These are phyloP conservation scores for Iris pallida DNA, from an alignment of 116 monocot genomes.

Conservation along the genomic window DNA sequence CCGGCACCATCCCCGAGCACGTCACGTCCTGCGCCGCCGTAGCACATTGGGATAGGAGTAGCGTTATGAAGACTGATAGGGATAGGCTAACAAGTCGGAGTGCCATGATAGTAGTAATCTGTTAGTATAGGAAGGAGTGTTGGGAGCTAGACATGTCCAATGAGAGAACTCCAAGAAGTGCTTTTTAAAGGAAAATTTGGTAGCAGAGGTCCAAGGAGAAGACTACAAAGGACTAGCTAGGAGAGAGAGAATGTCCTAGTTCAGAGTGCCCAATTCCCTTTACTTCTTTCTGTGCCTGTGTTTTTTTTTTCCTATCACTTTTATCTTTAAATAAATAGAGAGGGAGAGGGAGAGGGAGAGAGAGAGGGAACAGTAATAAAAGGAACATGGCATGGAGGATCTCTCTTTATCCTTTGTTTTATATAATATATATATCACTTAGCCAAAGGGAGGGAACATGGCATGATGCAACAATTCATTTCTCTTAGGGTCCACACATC, in stretches of 20 bases:
- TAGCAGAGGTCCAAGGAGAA: neutral
- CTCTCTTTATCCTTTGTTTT: too few species aligned
- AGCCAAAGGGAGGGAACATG: too few species aligned
- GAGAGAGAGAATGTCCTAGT: neutral
- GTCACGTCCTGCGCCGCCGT: constrained; percentile 17
- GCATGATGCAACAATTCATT: too few species aligned
- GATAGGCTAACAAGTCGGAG: neutral
- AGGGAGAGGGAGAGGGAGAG: neutral
- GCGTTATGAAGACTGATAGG: neutral
- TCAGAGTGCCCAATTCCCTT: too few species aligned
- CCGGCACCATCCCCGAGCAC: constrained; percentile 46
- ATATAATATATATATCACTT: too few species aligned
- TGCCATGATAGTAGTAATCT: neutral
- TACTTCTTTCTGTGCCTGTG: too few species aligned
- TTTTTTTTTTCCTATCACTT: neutral
- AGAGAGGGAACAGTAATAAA: neutral
- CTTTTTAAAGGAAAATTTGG: neutral
- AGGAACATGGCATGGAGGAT: too few species aligned
- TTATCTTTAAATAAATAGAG: neutral
- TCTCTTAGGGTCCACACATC: too few species aligned
- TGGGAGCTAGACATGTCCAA: neutral
- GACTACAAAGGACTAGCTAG: neutral
- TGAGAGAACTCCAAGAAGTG: neutral
- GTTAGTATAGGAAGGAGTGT: too few species aligned
- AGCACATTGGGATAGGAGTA: neutral